Conservation (phyloP, 2,329 filamentous ascomycete genomes). For the Diplocarpon rosae region DNA sequence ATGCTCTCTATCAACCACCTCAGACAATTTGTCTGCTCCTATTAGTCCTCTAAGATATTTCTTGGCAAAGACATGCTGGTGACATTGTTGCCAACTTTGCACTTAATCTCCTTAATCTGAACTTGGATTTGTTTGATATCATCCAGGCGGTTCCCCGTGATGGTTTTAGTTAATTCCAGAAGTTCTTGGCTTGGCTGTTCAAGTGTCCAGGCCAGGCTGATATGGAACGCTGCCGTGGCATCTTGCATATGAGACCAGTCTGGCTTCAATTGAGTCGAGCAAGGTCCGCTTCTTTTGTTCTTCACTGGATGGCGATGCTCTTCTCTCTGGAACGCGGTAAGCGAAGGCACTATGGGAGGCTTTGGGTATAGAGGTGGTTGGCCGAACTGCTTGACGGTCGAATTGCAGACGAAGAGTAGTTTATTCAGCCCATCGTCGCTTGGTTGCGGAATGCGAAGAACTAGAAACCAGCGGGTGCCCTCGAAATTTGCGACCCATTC, state of each 20-base stretch:
- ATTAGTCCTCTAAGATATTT: slow-evolving; percentile 1
- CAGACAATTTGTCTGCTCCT: too few relatives aligned
- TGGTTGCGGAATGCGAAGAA: slow-evolving; percentile 48
- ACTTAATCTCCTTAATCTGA: slow-evolving; percentile 52
- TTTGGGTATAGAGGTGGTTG: slow-evolving; percentile 61
- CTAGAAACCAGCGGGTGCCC: slow-evolving; percentile 69
- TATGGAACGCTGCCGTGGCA: slow-evolving; percentile 57
- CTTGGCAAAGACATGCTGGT: slow-evolving; percentile 35
- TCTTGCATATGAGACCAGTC: slow-evolving; percentile 27
- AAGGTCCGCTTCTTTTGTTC: background rate
- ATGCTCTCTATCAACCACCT: too few relatives aligned
- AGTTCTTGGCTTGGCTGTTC: slow-evolving; percentile 37
- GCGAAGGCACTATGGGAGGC: slow-evolving; percentile 12
- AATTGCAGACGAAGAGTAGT: slow-evolving; percentile 59
- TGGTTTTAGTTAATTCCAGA: slow-evolving; percentile 27
- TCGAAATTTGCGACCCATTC: slow-evolving; percentile 59
- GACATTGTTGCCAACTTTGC: slow-evolving; percentile 64
- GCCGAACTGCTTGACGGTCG: slow-evolving; percentile 42
- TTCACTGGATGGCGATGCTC: slow-evolving; percentile 1
- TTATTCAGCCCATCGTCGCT: slow-evolving; percentile 43
- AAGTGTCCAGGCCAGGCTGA: slow-evolving; percentile 82
- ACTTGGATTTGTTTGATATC: slow-evolving; percentile 34
- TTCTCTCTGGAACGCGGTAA: background rate
- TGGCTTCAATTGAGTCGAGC: slow-evolving; percentile 8
- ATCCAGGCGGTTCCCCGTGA: slow-evolving; percentile 8